phyloP scores from a whole-genome alignment of 345 rosid species.

The Ceriops zippeliana region DNA sequence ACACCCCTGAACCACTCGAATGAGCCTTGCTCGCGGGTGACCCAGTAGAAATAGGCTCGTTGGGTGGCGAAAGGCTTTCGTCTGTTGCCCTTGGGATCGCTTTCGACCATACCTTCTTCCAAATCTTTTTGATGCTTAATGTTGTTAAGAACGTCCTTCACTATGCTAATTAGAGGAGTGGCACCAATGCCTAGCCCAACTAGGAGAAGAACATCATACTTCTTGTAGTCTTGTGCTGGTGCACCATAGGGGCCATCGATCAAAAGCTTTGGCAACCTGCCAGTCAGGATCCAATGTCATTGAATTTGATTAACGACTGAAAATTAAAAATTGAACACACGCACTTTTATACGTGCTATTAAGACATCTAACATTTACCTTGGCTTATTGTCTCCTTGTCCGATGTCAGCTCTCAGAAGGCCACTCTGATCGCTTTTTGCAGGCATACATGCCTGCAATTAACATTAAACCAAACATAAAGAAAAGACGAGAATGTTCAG shows the following conservation, averaged over 20 bases:
- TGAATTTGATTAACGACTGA: too few species aligned
- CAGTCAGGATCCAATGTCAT: not conserved
- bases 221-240: conserved; percentile 74
- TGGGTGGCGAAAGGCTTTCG: conserved; percentile 48
- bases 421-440: conserved; percentile 57
- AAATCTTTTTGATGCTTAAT: conserved; percentile 55
- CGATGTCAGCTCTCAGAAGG: conserved; percentile 51
- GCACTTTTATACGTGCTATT: too few species aligned
- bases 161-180: conserved; percentile 73
- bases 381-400: conserved; percentile 30
- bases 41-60: conserved; percentile 79
- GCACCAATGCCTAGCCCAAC: conserved; percentile 87
- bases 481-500: not conserved
- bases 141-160: conserved; percentile 73
- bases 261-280: conserved; percentile 62
- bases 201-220: conserved; percentile 68
- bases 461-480: too few species aligned
- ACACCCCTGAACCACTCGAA: conserved; percentile 72
- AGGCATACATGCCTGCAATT: conserved; percentile 53
- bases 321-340: too few species aligned
- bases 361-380: conserved; percentile 32
- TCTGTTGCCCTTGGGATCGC: conserved; percentile 20
- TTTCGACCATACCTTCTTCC: conserved; percentile 32
- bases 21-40: conserved; percentile 79
- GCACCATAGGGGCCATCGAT: conserved; percentile 87